Percentiles rank a stretch among this genome's conserved stretches.
These are phyloP conservation scores for Glomus cerebriforme DNA, from an alignment of 192 early-diverging fungal species.

Conservation along the genomic window DNA sequence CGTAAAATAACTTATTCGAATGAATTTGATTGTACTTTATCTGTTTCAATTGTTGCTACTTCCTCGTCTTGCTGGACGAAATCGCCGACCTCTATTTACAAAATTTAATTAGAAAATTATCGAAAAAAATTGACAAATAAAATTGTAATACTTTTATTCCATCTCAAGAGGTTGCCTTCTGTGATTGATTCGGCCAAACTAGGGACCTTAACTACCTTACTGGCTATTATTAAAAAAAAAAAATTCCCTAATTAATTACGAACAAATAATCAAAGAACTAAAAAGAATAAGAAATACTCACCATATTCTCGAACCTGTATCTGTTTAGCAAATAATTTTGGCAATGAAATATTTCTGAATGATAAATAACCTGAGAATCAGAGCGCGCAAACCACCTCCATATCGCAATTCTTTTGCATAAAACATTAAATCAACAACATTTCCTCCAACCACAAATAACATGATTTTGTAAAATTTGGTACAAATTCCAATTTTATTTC, in stretches of 20 bases:
- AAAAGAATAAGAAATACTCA: background rate
- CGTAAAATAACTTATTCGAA: background rate
- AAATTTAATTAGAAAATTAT: background rate
- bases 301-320: background rate
- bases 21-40: slow-evolving; percentile 71
- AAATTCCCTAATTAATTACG: background rate
- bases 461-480: background rate
- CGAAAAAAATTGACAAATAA: too few relatives aligned
- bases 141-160: slow-evolving; percentile 83
- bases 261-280: background rate
- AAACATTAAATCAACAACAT: slow-evolving; percentile 1
- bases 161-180: slow-evolving; percentile 94
- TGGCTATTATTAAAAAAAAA: slow-evolving; percentile 48
- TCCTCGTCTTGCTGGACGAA: slow-evolving; percentile 93
- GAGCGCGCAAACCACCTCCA: background rate
- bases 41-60: slow-evolving; percentile 97
- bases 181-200: slow-evolving; percentile 98
- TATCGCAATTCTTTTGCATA: slow-evolving; percentile 1
- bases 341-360: slow-evolving; percentile 8
- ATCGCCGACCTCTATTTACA: slow-evolving; percentile 84
- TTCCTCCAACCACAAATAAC: background rate
- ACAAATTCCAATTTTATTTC: background rate
- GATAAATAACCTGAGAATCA: slow-evolving; percentile 19
- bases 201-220: slow-evolving; percentile 90
- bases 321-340: background rate